Evolutionary conservation across 1,284 basidiomycete genomes (phyloP), one percentile per base, ranked within the genome.

Genomic region (Cryptococcus neoformans): DNA sequence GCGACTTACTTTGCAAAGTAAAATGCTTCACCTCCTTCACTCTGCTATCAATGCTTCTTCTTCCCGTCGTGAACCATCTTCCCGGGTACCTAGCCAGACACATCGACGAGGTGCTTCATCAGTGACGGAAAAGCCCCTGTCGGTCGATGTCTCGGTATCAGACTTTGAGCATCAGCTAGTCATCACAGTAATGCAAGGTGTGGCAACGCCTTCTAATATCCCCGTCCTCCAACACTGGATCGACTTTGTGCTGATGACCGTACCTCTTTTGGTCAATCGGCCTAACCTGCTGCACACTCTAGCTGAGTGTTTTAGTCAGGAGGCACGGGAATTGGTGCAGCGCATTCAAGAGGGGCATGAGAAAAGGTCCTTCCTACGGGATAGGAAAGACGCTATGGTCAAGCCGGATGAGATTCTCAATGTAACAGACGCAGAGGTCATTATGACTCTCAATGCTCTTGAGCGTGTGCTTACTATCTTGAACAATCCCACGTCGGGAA

Each of bases 161-260:
- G 61, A 70, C 35, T 64, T 71, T 14, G 66, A 75, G 38, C 58
- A 78, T 35, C 72, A 87, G 10, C 79, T 98, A 35, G 82, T 90
- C 0, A 87, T 87, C 62, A 85, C 88, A 1, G 79, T 98, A 17
- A 81, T 89, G 14, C 89, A 92, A 67, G 95, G 90, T 0, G 85
- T 98, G 44, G 80, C 86, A 4, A 75, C 80, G 4, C 79, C 82
- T 5, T 78, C 82, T 21, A 95, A 94, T 74, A 84, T 87, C 17
- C 82, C 89, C 1, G 82, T 94, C 21, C 77, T 96, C 11, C 92
- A 95, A 69, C 90, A 96, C 70, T 99, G 95, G 95, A 82, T 97
- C 21, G 95, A 98, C 74, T 98, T 99, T 72, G 82, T 97, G 56
- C 83, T 97, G 53, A 91, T 91, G 87, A 89, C 90, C 0, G 80